Base-by-base conservation (phyloP, 2,329 filamentous ascomycete species). In the Pseudogymnoascus sp. region DNA sequence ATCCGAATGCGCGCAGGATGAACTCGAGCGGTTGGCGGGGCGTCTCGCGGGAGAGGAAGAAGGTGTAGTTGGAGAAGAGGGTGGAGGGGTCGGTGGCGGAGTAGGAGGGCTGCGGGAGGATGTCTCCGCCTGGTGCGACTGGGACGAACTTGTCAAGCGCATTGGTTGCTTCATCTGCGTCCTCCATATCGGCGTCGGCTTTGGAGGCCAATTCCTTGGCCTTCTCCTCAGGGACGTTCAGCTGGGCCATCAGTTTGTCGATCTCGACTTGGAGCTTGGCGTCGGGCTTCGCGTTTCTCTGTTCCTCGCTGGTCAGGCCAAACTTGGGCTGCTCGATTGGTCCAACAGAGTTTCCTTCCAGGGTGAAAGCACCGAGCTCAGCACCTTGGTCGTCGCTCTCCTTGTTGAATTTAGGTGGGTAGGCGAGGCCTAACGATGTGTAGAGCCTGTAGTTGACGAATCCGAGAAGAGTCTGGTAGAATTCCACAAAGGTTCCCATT, bases 401-500 rank as follows among this genome's bases (percentile, higher is more conserved):
- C 68, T 85, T 80, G 73, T 97, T 91, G 70, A 97, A 97, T 76
- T 92, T 96, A 65, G 94, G 94, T 16, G 94, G 94, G 73, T 99
- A 99, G 63, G 97, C 91, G 66, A 99, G 79, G 7, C 94, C 94
- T 66, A 96, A 81, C 0, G 90, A 87, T 1, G 92, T 96, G 79
- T 97, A 99, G 55, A 99, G 82, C 67, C 91, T 83, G 81, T 92
- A 99, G 81, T 99, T 97, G 77, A 97, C 87, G 72, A 99, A 99
- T 64, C 93, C 90, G 19, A 99, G 81, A 12, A 99, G 82, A 4
- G 93, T 97, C 71, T 95, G 96, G 80, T 99, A 99, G 76, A 99
- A 99, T 75, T 99, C 93, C 67, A 99, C 87, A 73, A 99, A 99
- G 4, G 94, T 99, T 64, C 91, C 93, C 94, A 99, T 99, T 77